These are phyloP conservation scores for Lotmaria passim DNA, from an alignment of 208 protist species.

Conservation along the genomic window DNA sequence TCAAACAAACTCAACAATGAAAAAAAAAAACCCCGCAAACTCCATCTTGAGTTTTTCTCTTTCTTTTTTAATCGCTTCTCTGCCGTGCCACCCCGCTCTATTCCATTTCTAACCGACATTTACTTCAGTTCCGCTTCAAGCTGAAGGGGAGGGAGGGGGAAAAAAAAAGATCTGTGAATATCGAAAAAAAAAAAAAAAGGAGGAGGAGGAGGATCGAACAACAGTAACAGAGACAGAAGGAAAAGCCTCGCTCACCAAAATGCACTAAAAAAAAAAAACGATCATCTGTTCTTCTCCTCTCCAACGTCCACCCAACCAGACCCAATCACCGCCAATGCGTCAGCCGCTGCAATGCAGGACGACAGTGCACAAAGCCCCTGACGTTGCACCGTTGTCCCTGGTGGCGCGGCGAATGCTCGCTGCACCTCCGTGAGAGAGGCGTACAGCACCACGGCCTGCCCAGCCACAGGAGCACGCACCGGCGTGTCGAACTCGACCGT, in stretches of 20 bases:
- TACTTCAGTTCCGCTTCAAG: no score
- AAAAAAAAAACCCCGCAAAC: no score
- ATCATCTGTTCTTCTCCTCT: no score
- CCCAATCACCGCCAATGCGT: slow-evolving; percentile 31
- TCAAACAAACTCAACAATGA: no score
- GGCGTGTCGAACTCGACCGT: slow-evolving; percentile 42
- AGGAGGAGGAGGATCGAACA: not conserved
- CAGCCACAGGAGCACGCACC: slow-evolving; percentile 61
- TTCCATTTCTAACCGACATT: no score
- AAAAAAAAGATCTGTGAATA: not conserved
- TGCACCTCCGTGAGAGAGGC: slow-evolving; percentile 11
- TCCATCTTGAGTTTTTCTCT: no score
- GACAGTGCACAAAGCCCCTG: slow-evolving; percentile 5
- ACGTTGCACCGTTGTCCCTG: not conserved
- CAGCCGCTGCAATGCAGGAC: no score
- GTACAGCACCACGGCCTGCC: slow-evolving; percentile 72
- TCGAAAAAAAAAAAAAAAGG: not conserved
- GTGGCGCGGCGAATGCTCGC: no score
- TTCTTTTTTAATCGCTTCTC: no score
- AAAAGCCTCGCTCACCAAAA: no score
- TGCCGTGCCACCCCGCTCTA: not conserved
- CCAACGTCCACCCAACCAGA: slow-evolving; percentile 1
- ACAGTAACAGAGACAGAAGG: not conserved
- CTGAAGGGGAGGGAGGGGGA: no score
- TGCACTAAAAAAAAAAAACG: no score